Evolutionary conservation across 352 stramenopile genomes (phyloP), one percentile per base, ranked within the genome.

Genomic region (Phytophthora sansomeana): DNA sequence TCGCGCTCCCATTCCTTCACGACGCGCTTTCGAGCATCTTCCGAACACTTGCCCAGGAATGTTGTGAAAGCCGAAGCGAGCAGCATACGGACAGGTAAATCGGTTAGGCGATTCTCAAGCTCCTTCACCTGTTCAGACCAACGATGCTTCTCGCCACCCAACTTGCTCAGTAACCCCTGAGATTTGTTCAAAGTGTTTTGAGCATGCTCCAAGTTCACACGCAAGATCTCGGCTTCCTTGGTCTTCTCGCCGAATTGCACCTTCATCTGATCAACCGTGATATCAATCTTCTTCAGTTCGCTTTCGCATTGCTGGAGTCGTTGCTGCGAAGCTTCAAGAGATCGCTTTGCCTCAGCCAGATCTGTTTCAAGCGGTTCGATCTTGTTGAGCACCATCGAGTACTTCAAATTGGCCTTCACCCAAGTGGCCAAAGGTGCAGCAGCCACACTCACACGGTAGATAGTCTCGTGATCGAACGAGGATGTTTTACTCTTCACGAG

Each of bases 331-430:
- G 87, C 90, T 16, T 97, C 87, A 2, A 98, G 79, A 4, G 85
- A 94, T 8, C 69, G 61, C 50, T 96, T 96, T 6, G 96, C 96
- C 52, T 98, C 88, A 0, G 89, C 77, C 4, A 98, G 70, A 57
- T 99, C 92, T 1, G 75, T 87, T 73, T 98, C 87, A 3, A 99
- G 72, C 0, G 96, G 96, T 55, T 97, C 84, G 35, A 99, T 98
- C 67, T 98, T 98, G 69, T 98, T 97, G 17, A 99, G 81, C 29
- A 99, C 95, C 69, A 97, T 93, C 14, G 84, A 96, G 69, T 98
- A 99, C 58, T 97, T 92, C 9, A 98, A 71, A 65, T 98, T 98
- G 29, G 95, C 95, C 51, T 98, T 98, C 24, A 98, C 96, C 96
- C 96, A 99, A 5, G 87, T 93, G 0, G 96, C 96, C 4, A 99